Percentiles rank a stretch among this genome's conserved stretches.
phyloP scores from a whole-genome alignment of 2,329 filamentous ascomycete genomes.

The Fusarium xyrophilum region DNA sequence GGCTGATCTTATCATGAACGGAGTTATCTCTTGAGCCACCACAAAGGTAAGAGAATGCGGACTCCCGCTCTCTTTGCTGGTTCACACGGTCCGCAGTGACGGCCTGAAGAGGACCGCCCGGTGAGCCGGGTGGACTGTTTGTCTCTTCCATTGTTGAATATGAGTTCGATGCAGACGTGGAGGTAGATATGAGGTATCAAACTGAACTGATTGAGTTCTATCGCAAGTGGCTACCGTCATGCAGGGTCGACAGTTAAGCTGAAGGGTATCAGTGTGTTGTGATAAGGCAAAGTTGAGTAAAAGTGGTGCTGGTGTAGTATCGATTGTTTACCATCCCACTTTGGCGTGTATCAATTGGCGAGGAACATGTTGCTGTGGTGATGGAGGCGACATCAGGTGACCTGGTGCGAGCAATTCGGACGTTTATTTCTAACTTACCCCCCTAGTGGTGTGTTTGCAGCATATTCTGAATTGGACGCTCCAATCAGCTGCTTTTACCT shows the following conservation, averaged over 20 bases:
- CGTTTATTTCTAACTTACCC: not conserved
- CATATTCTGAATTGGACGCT: not conserved
- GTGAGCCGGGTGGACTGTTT: conserved; percentile 60
- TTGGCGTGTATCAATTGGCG: conserved; percentile 4
- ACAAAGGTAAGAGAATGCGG: conserved; percentile 48
- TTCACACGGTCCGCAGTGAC: conserved; percentile 71
- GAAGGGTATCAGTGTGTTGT: conserved; percentile 29
- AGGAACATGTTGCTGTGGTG: conserved; percentile 14
- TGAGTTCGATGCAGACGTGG: not conserved
- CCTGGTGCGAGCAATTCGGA: not conserved
- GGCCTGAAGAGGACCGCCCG: conserved; percentile 64
- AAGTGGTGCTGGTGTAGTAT: conserved; percentile 22
- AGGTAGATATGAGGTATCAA: not conserved
- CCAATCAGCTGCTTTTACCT: conserved; percentile 29
- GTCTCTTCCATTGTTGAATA: conserved; percentile 31
- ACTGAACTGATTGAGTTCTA: conserved; percentile 1
- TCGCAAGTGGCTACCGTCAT: conserved; percentile 9
- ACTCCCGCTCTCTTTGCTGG: conserved; percentile 50
- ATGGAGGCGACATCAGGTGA: conserved; percentile 29
- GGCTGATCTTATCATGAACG: conserved; percentile 72
- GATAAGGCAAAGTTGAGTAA: conserved; percentile 9
- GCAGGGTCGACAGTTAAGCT: conserved; percentile 5
- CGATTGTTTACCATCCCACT: conserved; percentile 40
- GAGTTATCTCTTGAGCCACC: conserved; percentile 62
- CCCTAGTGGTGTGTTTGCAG: conserved; percentile 29